phyloP scores from a whole-genome alignment of 192 early-diverging fungal genomes.

The Phycomyces blakesleeanus region DNA sequence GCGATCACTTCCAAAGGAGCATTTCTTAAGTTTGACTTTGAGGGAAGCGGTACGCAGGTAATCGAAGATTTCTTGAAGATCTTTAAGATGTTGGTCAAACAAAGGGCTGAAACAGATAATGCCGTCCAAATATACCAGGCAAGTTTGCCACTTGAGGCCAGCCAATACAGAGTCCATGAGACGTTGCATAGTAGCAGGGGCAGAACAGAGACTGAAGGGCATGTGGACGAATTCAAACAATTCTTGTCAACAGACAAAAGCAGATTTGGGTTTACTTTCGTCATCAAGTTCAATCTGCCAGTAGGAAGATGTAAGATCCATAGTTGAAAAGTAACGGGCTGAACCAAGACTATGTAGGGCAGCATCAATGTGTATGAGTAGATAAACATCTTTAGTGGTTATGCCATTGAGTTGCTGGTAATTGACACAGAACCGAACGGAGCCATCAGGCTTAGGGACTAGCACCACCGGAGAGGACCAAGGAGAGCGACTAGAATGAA shows the following conservation, averaged over 20 bases:
- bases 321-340: slow-evolving; percentile 33
- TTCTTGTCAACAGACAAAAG: slow-evolving; percentile 27
- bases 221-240: slow-evolving; percentile 26
- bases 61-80: slow-evolving; percentile 6
- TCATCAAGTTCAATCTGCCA: slow-evolving; percentile 35
- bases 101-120: slow-evolving; percentile 33
- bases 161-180: slow-evolving; percentile 36
- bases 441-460: slow-evolving; percentile 43
- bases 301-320: slow-evolving; percentile 39
- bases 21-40: slow-evolving; percentile 8
- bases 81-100: slow-evolving; percentile 35
- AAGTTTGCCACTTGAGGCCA: slow-evolving; percentile 17
- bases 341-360: slow-evolving; percentile 29
- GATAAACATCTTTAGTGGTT: slow-evolving; percentile 44
- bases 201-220: slow-evolving; percentile 24
- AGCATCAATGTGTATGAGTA: slow-evolving; percentile 47
- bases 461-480: slow-evolving; percentile 41
- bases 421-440: slow-evolving; percentile 37
- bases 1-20: slow-evolving; percentile 5
- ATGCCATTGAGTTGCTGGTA: slow-evolving; percentile 44
- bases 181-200: slow-evolving; percentile 33
- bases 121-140: slow-evolving; percentile 43
- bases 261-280: slow-evolving; percentile 6
- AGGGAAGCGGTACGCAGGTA: background rate
- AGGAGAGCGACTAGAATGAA: slow-evolving; percentile 31